Conservation (phyloP, 805 yeast genomes). For the Torulaspora gathmanii region DNA sequence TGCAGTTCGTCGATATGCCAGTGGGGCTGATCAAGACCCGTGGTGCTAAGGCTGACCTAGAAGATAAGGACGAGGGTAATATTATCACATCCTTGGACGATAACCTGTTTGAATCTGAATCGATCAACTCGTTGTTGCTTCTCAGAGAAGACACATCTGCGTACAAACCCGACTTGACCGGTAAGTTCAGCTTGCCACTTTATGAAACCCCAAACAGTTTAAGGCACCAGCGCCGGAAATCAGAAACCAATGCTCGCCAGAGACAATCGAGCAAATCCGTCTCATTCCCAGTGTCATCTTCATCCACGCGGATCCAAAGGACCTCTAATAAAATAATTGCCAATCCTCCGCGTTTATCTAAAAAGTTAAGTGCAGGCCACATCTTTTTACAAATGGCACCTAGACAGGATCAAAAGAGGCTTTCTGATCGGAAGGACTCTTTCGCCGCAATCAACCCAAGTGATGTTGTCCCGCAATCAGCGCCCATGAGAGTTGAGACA, state of each 20-base stretch:
- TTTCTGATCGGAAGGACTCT: slow-evolving; percentile 9
- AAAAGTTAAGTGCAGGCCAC: slow-evolving; percentile 24
- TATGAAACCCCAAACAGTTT: slow-evolving; percentile 14
- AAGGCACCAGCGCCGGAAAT: slow-evolving; percentile 22
- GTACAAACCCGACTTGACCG: slow-evolving; percentile 9
- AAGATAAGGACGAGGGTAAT: slow-evolving; percentile 6
- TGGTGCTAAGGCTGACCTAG: slow-evolving; percentile 4
- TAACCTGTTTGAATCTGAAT: slow-evolving; percentile 26
- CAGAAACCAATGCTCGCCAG: slow-evolving; percentile 23
- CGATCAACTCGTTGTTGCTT: slow-evolving; percentile 20
- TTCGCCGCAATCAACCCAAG: slow-evolving; percentile 9
- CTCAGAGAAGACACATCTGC: slow-evolving; percentile 20
- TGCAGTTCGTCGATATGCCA: slow-evolving; percentile 26
- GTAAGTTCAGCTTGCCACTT: slow-evolving; percentile 10
- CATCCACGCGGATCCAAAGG: slow-evolving; percentile 18
- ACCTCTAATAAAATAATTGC: slow-evolving; percentile 9
- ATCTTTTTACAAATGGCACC: slow-evolving; percentile 11
- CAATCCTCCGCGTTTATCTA: slow-evolving; percentile 15
- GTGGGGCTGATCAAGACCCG: slow-evolving; percentile 12
- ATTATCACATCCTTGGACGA: slow-evolving; percentile 19
- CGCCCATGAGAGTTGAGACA: slow-evolving; percentile 3
- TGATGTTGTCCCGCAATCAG: slow-evolving; percentile 5
- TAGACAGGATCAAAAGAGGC: slow-evolving; percentile 1
- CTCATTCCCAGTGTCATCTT: slow-evolving; percentile 23
- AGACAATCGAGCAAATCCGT: slow-evolving; percentile 18